Evolutionary conservation across 192 early-diverging fungal species (phyloP).

Genomic region (Coemansia sp.): DNA sequence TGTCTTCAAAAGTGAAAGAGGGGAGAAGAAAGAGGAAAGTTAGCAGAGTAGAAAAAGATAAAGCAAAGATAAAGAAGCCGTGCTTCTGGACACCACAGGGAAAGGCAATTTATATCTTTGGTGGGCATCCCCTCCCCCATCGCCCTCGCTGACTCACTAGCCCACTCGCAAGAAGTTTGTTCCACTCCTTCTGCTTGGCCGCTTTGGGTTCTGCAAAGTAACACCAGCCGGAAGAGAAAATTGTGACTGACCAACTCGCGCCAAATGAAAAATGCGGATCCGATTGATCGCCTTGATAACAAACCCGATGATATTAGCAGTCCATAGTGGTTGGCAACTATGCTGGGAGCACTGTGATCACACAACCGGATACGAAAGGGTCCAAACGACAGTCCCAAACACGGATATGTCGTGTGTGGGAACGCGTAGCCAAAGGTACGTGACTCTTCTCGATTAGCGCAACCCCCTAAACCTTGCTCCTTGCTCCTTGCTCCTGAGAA

Average conservation of each 20-base stretch:
- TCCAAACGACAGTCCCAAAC: neutral
- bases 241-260: conserved; percentile 5
- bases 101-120: conserved; percentile 2
- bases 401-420: neutral
- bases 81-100: neutral
- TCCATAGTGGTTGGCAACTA: neutral
- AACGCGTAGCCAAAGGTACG: neutral
- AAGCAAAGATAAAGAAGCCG: neutral
- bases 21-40: neutral
- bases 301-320: neutral
- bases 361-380: neutral
- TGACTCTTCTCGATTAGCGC: neutral
- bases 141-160: neutral
- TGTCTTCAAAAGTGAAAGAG: neutral
- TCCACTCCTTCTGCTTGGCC: neutral
- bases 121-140: neutral
- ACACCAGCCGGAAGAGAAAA: neutral
- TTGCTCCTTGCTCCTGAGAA: neutral
- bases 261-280: neutral
- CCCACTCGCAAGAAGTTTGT: neutral
- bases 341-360: neutral
- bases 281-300: neutral
- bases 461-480: conserved; percentile 2
- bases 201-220: neutral
- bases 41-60: too few species aligned